Percentiles rank a stretch among this genome's conserved stretches.
These are phyloP conservation scores for Boechera stricta DNA, from an alignment of 345 rosid species.

Conservation along the genomic window DNA sequence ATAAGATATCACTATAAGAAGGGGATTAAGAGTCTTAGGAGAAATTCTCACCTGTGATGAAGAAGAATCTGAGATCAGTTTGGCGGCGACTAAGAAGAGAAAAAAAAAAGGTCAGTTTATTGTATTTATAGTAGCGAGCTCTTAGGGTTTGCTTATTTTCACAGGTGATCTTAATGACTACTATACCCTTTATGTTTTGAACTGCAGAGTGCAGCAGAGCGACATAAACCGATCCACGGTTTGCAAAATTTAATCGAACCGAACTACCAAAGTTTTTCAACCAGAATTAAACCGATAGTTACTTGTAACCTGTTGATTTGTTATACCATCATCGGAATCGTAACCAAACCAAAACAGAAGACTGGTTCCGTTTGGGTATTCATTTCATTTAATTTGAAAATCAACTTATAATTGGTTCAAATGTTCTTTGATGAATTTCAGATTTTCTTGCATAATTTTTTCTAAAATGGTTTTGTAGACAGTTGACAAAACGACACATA, in stretches of 20 bases:
- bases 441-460: not conserved
- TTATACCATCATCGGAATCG: not conserved
- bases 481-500: slow-evolving; percentile 2
- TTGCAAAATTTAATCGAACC: not conserved
- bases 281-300: not conserved
- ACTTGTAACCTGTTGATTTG: not conserved
- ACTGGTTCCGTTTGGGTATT: not conserved
- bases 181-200: slow-evolving; percentile 27
- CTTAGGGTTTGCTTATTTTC: slow-evolving; percentile 33
- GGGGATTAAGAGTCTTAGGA: not conserved
- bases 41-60: slow-evolving; percentile 26
- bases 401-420: not conserved
- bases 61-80: slow-evolving; percentile 16
- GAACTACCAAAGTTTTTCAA: not conserved
- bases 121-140: not conserved
- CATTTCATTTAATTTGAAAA: not conserved
- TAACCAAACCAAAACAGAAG: not conserved
- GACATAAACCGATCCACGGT: not conserved
- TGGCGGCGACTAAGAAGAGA: slow-evolving; percentile 25
- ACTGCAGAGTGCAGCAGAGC: not conserved
- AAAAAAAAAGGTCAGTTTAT: not conserved
- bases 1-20: not conserved
- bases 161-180: not conserved
- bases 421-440: not conserved
- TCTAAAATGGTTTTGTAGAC: not conserved